Percentiles rank a stretch among this genome's conserved stretches.
Evolutionary conservation across 352 stramenopile species (phyloP).

Genomic region (Phytophthora sojae): DNA sequence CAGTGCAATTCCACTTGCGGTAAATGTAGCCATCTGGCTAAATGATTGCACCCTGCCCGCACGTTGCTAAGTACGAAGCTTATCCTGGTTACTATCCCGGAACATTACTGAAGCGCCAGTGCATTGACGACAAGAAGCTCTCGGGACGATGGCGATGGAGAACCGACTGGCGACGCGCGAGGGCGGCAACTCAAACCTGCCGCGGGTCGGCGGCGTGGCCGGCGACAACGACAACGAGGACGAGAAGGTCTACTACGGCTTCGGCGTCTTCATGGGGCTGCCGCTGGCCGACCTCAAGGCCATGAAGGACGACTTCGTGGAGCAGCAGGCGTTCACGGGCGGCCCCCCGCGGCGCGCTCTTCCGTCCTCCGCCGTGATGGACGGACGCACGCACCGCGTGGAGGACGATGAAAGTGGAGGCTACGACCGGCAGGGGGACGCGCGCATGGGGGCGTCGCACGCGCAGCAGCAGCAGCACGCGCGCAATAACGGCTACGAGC

Average conservation of each 20-base stretch:
- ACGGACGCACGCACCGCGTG: constrained; percentile 26
- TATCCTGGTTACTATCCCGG: not conserved
- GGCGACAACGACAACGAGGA: constrained; percentile 79
- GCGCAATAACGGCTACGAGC: constrained; percentile 27
- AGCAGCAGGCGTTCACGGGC: constrained; percentile 56
- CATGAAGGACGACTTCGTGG: constrained; percentile 84
- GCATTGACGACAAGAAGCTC: too few species aligned
- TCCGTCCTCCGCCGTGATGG: constrained; percentile 15
- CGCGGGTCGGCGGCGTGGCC: constrained; percentile 35
- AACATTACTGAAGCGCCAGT: too few species aligned
- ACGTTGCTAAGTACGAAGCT: constrained; percentile 19
- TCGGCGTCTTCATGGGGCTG: constrained; percentile 90
- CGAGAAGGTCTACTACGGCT: constrained; percentile 91
- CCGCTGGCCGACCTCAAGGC: constrained; percentile 83
- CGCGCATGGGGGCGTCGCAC: constrained; percentile 18
- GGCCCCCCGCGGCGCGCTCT: constrained; percentile 16
- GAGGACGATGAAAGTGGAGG: constrained; percentile 30
- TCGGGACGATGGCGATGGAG: constrained; percentile 39
- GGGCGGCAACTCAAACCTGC: constrained; percentile 23
- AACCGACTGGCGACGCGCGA: constrained; percentile 45
- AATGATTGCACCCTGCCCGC: constrained; percentile 9
- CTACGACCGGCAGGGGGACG: constrained; percentile 32
- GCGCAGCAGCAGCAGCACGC: constrained; percentile 26
- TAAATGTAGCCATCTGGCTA: constrained; percentile 19
- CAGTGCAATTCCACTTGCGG: not conserved